phyloP scores from a whole-genome alignment of 2,329 filamentous ascomycete genomes.

The Phoma herbarum region DNA sequence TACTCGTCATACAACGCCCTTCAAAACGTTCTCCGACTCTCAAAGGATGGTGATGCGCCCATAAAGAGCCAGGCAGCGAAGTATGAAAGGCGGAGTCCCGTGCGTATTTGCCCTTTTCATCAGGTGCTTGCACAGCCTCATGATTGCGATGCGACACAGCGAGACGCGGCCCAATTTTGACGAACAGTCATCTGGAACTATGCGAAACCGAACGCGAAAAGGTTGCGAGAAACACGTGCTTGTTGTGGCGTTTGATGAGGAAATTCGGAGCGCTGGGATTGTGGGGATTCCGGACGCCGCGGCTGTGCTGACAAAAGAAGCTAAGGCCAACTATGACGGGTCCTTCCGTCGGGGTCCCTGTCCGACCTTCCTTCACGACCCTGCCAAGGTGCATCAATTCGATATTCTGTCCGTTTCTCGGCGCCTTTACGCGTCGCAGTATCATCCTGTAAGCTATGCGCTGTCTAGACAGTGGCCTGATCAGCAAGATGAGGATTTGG shows the following conservation, averaged over 20 bases:
- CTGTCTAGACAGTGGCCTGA: neutral
- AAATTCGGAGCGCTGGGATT: neutral
- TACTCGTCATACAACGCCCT: neutral
- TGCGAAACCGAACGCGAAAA: neutral
- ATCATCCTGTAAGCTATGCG: neutral
- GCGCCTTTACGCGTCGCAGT: neutral
- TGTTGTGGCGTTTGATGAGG: neutral
- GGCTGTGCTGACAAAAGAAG: neutral
- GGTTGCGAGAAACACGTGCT: neutral
- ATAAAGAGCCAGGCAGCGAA: neutral
- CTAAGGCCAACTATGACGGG: neutral
- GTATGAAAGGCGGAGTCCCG: slow-evolving; percentile 8
- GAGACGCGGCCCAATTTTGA: neutral
- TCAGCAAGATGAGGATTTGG: neutral
- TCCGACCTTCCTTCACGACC: neutral
- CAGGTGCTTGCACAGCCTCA: neutral
- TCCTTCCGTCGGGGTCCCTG: neutral
- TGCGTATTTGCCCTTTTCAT: slow-evolving; percentile 5
- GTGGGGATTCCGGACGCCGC: neutral
- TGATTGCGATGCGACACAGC: neutral
- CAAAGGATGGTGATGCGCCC: neutral
- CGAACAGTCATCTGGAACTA: neutral
- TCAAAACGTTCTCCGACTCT: neutral
- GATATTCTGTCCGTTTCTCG: neutral
- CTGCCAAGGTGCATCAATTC: neutral